phyloP scores from a whole-genome alignment of 2,329 filamentous ascomycete genomes.

The Lasiodiplodia theobromae region DNA sequence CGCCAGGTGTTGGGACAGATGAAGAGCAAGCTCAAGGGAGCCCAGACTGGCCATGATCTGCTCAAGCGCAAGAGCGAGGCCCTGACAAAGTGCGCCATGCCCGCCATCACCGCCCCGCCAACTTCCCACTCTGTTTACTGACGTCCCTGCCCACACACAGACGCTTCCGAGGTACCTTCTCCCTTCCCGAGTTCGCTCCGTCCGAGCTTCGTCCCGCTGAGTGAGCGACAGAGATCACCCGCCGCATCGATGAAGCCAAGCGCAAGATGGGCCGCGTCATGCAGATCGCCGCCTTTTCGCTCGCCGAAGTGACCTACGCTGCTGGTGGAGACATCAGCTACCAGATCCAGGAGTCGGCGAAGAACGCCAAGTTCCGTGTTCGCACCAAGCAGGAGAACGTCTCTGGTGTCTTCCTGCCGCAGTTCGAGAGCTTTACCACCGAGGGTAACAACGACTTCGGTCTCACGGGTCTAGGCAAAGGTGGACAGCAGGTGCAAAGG shows the following conservation, averaged over 20 bases:
- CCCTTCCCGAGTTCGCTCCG: conserved; percentile 11
- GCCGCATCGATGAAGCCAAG: conserved; percentile 97
- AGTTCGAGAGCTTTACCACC: conserved; percentile 88
- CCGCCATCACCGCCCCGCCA: conserved; percentile 22
- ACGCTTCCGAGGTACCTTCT: conserved; percentile 79
- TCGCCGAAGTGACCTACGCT: conserved; percentile 96
- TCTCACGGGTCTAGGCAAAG: conserved; percentile 93
- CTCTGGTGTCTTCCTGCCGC: conserved; percentile 90
- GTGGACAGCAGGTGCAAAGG: conserved; percentile 94
- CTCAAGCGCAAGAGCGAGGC: conserved; percentile 98
- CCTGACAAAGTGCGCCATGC: conserved; percentile 79
- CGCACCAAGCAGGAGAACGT: conserved; percentile 98
- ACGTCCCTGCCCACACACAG: conserved; percentile 54
- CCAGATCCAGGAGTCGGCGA: conserved; percentile 95
- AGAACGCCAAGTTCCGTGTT: conserved; percentile 89
- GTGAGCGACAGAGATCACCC: conserved; percentile 75
- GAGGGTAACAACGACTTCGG: conserved; percentile 96
- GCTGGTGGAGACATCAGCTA: conserved; percentile 93
- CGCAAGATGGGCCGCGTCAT: conserved; percentile 99
- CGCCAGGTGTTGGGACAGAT: conserved; percentile 95
- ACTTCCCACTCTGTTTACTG: conserved; percentile 14
- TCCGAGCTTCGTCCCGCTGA: conserved; percentile 28
- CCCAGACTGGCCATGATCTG: conserved; percentile 81
- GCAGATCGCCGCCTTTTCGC: conserved; percentile 97
- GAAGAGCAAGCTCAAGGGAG: conserved; percentile 95